Percentiles rank a stretch among this genome's conserved stretches.
Conservation (phyloP, 257 asterid species). For the Solanum pennellii region DNA sequence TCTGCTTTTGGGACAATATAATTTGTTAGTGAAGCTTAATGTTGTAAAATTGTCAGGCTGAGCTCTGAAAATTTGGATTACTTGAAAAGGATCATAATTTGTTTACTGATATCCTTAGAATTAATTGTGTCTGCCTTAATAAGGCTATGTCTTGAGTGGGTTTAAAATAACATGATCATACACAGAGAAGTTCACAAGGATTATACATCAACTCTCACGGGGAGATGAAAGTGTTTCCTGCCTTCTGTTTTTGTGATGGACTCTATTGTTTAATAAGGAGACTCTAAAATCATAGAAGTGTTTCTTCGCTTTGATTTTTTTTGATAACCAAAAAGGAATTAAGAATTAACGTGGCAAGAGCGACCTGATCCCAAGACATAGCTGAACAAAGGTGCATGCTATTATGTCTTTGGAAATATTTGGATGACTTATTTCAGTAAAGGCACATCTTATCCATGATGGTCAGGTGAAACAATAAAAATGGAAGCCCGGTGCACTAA, state of each 20-base stretch:
- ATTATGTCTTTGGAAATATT: not conserved
- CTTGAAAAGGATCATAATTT: not conserved
- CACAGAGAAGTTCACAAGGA: not conserved
- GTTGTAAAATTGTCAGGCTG: not conserved
- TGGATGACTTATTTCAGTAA: not conserved
- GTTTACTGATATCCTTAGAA: not conserved
- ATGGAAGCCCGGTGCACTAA: not conserved
- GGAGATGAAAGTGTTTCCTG: not conserved
- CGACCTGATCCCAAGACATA: not conserved
- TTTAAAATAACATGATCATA: not conserved
- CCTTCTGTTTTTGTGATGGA: not conserved
- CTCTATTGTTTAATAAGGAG: not conserved
- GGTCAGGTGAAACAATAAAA: not conserved
- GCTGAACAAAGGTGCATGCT: not conserved
- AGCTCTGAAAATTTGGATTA: not conserved
- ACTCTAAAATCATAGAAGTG: not conserved
- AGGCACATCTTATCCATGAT: not conserved
- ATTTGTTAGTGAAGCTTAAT: not conserved
- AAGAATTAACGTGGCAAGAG: not conserved
- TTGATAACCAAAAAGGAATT: not conserved
- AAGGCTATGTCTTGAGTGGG: not conserved
- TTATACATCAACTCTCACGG: not conserved
- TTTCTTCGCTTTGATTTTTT: not conserved
- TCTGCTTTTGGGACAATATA: not conserved
- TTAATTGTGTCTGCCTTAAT: not conserved